Base-by-base conservation (phyloP, 106 monocot species). In the Platanthera zijinensis region DNA sequence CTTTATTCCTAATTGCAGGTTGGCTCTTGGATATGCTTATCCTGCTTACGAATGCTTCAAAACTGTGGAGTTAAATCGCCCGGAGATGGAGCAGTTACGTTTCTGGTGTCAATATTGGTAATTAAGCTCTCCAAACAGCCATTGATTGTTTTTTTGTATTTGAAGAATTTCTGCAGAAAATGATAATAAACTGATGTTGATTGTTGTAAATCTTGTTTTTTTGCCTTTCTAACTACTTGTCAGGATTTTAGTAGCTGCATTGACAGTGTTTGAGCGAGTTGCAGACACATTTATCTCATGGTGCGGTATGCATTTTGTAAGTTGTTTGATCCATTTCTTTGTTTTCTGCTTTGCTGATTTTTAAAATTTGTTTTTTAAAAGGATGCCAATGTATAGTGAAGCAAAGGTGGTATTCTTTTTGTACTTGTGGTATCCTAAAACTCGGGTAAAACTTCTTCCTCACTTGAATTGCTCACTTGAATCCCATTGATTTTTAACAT, bases 401-500 rank as follows among this genome's bases (percentile, higher is more conserved):
- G 96, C 93, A 66, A 97, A 97, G 85, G 63, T 97, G 76, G 89
- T 83, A 51, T 89, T 97, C 47, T 89, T 89, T 74, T 68, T 97
- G 52, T 97, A 97, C 82, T 77, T 97, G 45, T 97, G 93, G 96
- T 86, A 85, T 79, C 96, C 96, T 9, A 97, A 85, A 74, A 97
- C 96, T 70, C 91, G 77, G 93, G 96, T 95, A 81, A 32, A 74
- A 17, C 17, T 49, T 8, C 70, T 70, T 47, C 48, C 10, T 45
- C 1, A 3, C 6, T 17, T 14, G 17, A 70, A 15, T 70, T 70
- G 47, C 11, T 66, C 59, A 61, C 8, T 5, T 18, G 19, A n/a
- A 19, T 61, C 30, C 5, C 25, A 32, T 30, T 11, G 13, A 11
- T 66, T 4, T 32, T 11, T 66, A 32, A 66, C 25, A 32, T 66